Base-by-base conservation (phyloP, 2,329 filamentous ascomycete species). In the Cordyceps fumosorosea region DNA sequence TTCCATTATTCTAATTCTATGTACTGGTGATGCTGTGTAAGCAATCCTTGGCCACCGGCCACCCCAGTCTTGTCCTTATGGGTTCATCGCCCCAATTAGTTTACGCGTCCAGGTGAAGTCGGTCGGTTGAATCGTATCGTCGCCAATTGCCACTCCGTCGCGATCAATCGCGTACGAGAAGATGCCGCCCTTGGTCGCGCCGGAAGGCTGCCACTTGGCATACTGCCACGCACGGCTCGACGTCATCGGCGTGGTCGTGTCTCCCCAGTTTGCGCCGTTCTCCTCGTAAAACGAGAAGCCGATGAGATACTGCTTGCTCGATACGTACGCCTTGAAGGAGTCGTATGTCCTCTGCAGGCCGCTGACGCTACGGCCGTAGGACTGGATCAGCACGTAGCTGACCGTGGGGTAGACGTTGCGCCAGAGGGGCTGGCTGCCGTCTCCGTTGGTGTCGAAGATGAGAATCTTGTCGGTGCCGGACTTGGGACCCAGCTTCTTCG, bases 231-330 rank as follows among this genome's bases (percentile, higher is more conserved):
- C 61, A 32, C 61, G 55, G 42, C 61, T 63, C 11, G 55, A 53
- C 29, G 29, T 45, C 3, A 63, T 55, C 29, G 61, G 61, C n/a
- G 48, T 26, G 6, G n/a, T 59, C 40, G 55, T 53, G 34, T 63
- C 61, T 32, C 16, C 55, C 61, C 61, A 63, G 16, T 54, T 40
- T 5, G 29, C 26, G 14, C 56, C 61, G 11, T 51, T 52, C 50
- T 63, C 61, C 32, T 63, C 61, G 14, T 63, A 63, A 22, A 63
- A 63, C 24, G 56, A 55, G n/a, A 63, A 63, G 6, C 61, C 61
- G 29, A 63, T 55, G 1, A 63, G 40, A 42, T 63, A 63, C 51
- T 63, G 55, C 24, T 55, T 63, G 61, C 55, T 55, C 1, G 37
- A 29, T 8, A 63, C 48, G 50, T 59, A 59, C n/a, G 26, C 6